Conservation (phyloP, 2,329 filamentous ascomycete genomes). For the Diplocarpon rosae region DNA sequence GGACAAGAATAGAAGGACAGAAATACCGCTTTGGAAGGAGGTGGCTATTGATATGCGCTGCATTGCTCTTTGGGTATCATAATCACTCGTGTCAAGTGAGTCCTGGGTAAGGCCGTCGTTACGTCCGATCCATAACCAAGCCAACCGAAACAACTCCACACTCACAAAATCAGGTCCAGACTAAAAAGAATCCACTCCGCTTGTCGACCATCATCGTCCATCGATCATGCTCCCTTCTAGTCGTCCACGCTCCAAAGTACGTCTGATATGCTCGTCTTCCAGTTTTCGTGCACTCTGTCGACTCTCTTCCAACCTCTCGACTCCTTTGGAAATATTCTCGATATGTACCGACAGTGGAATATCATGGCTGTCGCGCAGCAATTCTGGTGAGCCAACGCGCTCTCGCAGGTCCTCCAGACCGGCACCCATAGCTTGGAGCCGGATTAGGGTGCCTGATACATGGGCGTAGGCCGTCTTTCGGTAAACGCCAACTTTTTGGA, state of each 20-base stretch:
- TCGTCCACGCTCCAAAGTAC: constrained; percentile 38
- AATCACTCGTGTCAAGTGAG: no score
- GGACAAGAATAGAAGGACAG: no score
- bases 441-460: constrained; percentile 58
- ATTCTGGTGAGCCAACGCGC: constrained; percentile 54
- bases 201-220: constrained; percentile 7
- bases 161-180: background rate
- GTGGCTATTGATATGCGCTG: no score
- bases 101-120: no score
- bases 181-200: background rate
- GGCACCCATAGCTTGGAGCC: constrained; percentile 61
- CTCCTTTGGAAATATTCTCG: constrained; percentile 59
- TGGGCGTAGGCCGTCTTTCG: constrained; percentile 54
- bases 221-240: constrained; percentile 28
- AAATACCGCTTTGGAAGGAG: no score
- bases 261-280: constrained; percentile 46
- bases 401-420: constrained; percentile 63
- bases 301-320: constrained; percentile 59
- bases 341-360: constrained; percentile 65
- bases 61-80: no score
- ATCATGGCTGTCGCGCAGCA: constrained; percentile 38
- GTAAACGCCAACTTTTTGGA: constrained; percentile 56
- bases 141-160: no score
- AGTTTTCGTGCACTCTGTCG: constrained; percentile 46
- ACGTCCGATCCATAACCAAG: no score